Conservation (phyloP, 192 early-diverging fungal genomes). For the Backusella psychrophila region DNA sequence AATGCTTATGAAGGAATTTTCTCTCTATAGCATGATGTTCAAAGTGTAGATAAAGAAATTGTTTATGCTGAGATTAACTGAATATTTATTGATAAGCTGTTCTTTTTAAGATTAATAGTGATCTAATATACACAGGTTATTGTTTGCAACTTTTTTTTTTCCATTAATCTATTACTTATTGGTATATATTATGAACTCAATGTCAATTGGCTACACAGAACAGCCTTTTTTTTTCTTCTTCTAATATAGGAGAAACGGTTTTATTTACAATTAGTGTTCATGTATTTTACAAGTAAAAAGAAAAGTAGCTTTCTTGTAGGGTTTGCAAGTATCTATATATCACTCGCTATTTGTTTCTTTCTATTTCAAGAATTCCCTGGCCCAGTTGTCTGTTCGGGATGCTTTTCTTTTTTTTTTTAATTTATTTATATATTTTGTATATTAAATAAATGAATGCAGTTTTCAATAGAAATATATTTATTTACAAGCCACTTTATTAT, state of each 20-base stretch:
- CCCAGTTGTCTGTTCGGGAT: not conserved
- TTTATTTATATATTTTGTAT: not conserved
- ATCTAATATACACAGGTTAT: not conserved
- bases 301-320: not conserved
- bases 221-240: not conserved
- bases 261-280: not conserved
- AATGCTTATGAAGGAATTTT: not conserved
- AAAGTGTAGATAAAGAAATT: not conserved
- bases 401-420: not conserved
- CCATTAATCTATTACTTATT: not conserved
- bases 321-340: not conserved
- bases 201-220: not conserved
- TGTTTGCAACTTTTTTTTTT: not conserved
- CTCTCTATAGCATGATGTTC: not conserved
- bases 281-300: not conserved
- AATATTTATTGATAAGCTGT: not conserved
- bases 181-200: not conserved
- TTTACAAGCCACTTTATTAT: slow-evolving; percentile 9
- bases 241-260: not conserved
- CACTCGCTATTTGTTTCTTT: not conserved
- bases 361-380: not conserved
- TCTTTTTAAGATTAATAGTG: not conserved
- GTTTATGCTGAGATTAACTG: not conserved
- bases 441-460: not conserved
- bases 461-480: not conserved